Base-by-base conservation (phyloP, 2,329 filamentous ascomycete species). In the Blastomyces percursus region DNA sequence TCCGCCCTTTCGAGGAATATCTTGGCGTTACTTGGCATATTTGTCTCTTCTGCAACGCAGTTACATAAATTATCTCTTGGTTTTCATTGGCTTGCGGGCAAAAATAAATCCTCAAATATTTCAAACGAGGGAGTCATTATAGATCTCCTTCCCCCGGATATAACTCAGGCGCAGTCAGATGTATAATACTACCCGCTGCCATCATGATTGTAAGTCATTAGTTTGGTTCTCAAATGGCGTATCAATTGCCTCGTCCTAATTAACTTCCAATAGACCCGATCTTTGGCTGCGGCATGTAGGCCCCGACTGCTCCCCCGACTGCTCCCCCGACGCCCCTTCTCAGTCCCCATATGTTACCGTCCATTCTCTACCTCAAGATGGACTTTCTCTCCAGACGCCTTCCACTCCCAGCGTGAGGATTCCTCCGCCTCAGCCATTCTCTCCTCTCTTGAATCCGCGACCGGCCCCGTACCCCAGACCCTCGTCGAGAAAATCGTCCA, bases 401-500 rank as follows among this genome's bases (percentile, higher is more conserved):
- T 65, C 59, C 66, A 65, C 40, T 44, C 64, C 3, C 66, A 67
- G 58, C 62, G 61, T 11, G 63, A 67, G 50, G 65, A 67, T 52
- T 64, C 65, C 51, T 44, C 65, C 5, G 27, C 59, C n/a, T 59
- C 65, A 7, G 63, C 65, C 27, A 62, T 67, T 27, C 64, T 66
- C 27, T 65, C 65, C 2, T 54, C 66, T 16, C 59, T 66, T 24
- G 60, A 67, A 59, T 64, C 66, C 24, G 60, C 63, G 42, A 62
- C 75, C 76, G 1, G 83, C 89, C 0, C 50, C 9, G 50, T 30
- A 21, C 55, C 55, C 1, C 91, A 96, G 76, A 96, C 90, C 2
- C 76, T 96, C 60, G 94, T 90, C 2, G 92, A 96, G 74, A 96
- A 96, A 80, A 96, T 96, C 64, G 87, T 96, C 0, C 92, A 96